Base-by-base conservation (phyloP, 2,329 filamentous ascomycete species). In the Thelonectria blattea region DNA sequence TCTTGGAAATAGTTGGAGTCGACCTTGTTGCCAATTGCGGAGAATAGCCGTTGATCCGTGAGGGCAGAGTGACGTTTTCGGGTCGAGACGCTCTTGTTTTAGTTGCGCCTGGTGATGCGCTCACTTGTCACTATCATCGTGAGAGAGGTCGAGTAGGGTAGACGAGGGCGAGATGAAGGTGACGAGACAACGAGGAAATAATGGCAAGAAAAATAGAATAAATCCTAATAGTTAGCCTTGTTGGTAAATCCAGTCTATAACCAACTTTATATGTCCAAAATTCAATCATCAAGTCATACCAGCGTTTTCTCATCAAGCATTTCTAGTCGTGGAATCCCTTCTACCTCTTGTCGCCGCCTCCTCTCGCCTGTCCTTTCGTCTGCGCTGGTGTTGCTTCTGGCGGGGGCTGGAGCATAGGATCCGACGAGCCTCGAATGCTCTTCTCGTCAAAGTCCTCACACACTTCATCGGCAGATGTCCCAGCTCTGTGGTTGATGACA, bases 401-500 rank as follows among this genome's bases (percentile, higher is more conserved):
- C 30, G 37, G 37, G 53, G 30, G 59, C 41, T 61, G 59, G 24
- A 62, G 30, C 46, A 63, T 63, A 12, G 66, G 58, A 18, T 61
- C 43, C 3, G 56, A 63, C 17, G 61, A 50, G 20, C 48, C 56
- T 3, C 58, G 34, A 17, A 49, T 60, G 14, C 64, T 60, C 46
- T 64, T 67, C 8, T 60, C 64, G 24, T 68, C 67, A 1, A 62
- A 22, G 5, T 63, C 62, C 11, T 69, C 58, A 6, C 59, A 56
- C 18, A 65, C 66, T 56, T 71, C 68, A 52, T 67, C 65, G 18
- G 63, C 65, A 50, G 62, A 70, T 15, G 68, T 69, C 41, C 68
- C 68, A 50, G 59, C 59, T 37, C 75, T 69, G 45, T 68, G 68
- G 55, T 77, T 77, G 64, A 78, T 76, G 43, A 77, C 66, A 52